phyloP scores from a whole-genome alignment of 768 basidiomycete genomes.

The Pleurotus tuoliensis region DNA sequence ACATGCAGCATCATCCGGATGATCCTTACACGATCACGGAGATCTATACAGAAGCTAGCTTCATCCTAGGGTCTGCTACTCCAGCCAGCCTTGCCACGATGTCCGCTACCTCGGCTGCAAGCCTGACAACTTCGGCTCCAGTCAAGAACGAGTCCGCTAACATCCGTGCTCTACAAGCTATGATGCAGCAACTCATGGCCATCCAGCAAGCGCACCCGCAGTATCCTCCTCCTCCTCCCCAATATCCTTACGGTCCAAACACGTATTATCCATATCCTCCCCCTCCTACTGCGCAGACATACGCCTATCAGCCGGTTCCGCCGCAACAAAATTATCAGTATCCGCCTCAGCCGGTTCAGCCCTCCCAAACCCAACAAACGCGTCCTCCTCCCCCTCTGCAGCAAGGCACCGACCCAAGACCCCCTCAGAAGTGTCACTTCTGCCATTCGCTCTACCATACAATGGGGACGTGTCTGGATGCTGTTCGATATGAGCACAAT shows the following conservation, averaged over 20 bases:
- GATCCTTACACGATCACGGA: constrained; percentile 19
- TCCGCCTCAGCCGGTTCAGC: no score
- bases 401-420: no score
- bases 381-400: no score
- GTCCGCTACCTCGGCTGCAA: constrained; percentile 13
- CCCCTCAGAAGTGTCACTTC: no score
- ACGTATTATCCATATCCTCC: not conserved
- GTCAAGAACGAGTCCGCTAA: constrained; percentile 10
- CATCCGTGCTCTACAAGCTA: not conserved
- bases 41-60: constrained; percentile 16
- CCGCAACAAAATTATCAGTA: no score
- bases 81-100: constrained; percentile 11
- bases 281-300: no score
- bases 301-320: no score
- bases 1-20: constrained; percentile 19
- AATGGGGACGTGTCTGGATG: no score
- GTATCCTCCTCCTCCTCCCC: not conserved
- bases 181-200: not conserved
- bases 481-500: no score
- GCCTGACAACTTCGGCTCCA: constrained; percentile 14
- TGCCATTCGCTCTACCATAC: no score
- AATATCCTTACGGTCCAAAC: not conserved
- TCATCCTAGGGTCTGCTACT: constrained; percentile 12
- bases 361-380: no score
- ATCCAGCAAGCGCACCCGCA: not conserved